phyloP scores from a whole-genome alignment of 805 yeast species.

The Nematodospora valgi region DNA sequence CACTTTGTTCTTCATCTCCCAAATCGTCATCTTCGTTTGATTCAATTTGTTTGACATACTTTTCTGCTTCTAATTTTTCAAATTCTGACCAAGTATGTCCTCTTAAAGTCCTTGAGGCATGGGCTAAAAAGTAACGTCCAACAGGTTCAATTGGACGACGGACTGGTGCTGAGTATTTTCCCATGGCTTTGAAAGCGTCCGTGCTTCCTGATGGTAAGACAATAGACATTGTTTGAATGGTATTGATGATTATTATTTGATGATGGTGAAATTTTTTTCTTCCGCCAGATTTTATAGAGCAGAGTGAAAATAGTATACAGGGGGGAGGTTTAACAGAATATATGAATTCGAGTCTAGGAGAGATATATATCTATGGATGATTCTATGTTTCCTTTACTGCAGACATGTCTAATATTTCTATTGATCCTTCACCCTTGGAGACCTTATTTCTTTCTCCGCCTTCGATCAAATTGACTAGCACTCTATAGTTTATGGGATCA shows the following conservation, averaged over 20 bases:
- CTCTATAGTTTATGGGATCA: slow-evolving; percentile 82
- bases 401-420: slow-evolving; percentile 87
- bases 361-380: no score
- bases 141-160: slow-evolving; percentile 93
- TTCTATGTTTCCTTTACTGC: slow-evolving; percentile 53
- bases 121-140: slow-evolving; percentile 93
- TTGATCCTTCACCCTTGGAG: slow-evolving; percentile 54
- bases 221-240: slow-evolving; percentile 23
- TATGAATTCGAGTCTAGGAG: no score
- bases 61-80: slow-evolving; percentile 89
- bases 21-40: slow-evolving; percentile 60
- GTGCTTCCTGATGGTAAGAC: slow-evolving; percentile 45
- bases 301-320: slow-evolving; percentile 3
- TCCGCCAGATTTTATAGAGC: background rate
- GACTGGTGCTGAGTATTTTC: slow-evolving; percentile 54
- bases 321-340: background rate
- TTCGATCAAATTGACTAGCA: slow-evolving; percentile 55
- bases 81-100: slow-evolving; percentile 99
- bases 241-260: background rate
- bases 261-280: slow-evolving; percentile 4
- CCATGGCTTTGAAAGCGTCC: slow-evolving; percentile 48
- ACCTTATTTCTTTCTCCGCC: slow-evolving; percentile 44
- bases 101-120: slow-evolving; percentile 91
- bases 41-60: slow-evolving; percentile 71
- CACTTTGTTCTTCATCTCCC: slow-evolving; percentile 70